These are phyloP conservation scores for Colletotrichum horii DNA, from an alignment of 2,329 filamentous ascomycete species.

Conservation along the genomic window DNA sequence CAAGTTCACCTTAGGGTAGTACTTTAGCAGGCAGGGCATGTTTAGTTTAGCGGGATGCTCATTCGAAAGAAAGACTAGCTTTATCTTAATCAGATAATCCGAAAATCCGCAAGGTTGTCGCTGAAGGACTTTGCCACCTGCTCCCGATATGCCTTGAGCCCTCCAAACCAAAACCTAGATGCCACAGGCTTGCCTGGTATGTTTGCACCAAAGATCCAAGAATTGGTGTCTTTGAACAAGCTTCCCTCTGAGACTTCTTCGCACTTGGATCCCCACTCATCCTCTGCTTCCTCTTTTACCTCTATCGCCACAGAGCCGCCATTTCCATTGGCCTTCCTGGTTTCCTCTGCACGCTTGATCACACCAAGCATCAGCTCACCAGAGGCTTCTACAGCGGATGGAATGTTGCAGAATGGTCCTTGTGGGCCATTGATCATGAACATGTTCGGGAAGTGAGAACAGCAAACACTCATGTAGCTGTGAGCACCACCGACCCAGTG, in stretches of 20 bases:
- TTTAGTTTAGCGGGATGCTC: accelerated
- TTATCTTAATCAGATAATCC: neutral
- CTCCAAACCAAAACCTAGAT: neutral
- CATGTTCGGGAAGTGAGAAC: conserved; percentile 36
- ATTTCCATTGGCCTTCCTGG: neutral
- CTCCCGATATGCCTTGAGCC: neutral
- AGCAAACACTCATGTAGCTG: neutral
- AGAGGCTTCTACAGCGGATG: neutral
- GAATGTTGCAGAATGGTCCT: neutral
- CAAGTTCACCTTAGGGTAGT: neutral
- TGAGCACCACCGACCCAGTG: neutral
- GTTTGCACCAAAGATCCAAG: neutral
- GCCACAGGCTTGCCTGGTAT: neutral
- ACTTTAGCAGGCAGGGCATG: neutral
- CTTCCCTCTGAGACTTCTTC: neutral
- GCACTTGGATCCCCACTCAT: neutral
- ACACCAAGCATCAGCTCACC: neutral
- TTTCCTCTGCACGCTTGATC: neutral
- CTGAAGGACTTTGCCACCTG: neutral
- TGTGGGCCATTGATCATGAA: neutral
- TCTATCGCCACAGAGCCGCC: neutral
- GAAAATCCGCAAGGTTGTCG: neutral
- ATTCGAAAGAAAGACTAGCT: neutral
- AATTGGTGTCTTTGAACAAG: neutral
- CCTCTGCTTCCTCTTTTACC: neutral